Evolutionary conservation across 2,329 filamentous ascomycete species (phyloP).

Genomic region (Penicillium sp.): DNA sequence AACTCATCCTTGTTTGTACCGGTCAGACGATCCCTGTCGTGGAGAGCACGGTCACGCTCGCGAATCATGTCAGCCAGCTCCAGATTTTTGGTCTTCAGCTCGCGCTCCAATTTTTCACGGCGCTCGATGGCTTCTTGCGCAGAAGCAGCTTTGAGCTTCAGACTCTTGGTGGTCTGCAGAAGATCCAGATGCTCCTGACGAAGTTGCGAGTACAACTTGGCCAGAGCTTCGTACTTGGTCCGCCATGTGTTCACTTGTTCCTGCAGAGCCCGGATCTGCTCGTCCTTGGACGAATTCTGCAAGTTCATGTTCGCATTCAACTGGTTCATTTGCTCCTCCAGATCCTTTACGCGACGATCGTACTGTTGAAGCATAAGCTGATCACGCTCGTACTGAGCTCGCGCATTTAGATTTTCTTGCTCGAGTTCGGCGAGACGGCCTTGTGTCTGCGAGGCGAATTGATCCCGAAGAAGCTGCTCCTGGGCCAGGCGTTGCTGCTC

Average conservation of each 20-base stretch:
- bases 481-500: constrained; percentile 90
- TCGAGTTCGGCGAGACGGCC: constrained; percentile 93
- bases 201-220: constrained; percentile 94
- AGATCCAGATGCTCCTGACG: constrained; percentile 92
- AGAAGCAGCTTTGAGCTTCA: constrained; percentile 93
- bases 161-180: constrained; percentile 89
- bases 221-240: constrained; percentile 91
- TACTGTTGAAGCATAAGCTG: constrained; percentile 97
- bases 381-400: constrained; percentile 94
- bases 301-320: constrained; percentile 77
- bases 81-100: constrained; percentile 99
- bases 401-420: constrained; percentile 86
- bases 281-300: constrained; percentile 83
- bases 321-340: constrained; percentile 80
- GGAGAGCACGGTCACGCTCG: constrained; percentile 84
- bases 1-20: constrained; percentile 88
- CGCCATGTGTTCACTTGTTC: constrained; percentile 98
- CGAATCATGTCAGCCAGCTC: constrained; percentile 98
- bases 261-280: constrained; percentile 85
- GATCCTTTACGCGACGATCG: constrained; percentile 84
- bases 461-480: constrained; percentile 80
- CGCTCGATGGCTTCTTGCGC: constrained; percentile 94
- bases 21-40: constrained; percentile 82
- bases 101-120: constrained; percentile 89
- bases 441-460: constrained; percentile 89